Base-by-base conservation (phyloP, 2,329 filamentous ascomycete genomes). In the Leptographium radiaticola region DNA sequence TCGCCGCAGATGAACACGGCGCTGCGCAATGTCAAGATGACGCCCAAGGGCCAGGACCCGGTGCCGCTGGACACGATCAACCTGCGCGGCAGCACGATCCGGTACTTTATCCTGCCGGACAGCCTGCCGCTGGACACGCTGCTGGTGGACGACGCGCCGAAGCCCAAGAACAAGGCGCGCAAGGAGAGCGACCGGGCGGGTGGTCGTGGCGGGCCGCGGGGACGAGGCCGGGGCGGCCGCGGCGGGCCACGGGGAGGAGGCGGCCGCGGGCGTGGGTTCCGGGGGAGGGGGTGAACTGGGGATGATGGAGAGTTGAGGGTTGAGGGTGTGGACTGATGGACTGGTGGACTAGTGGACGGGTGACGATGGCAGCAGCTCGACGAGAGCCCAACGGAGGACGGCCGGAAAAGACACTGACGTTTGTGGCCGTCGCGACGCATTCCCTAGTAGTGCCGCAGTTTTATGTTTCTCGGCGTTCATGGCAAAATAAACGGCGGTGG, bases 1-100 rank as follows among this genome's bases (percentile, higher is more conserved):
- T 93, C 90, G 8, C 93, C 94, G 12, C 88, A 96, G 72, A 98
- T 98, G 93, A 98, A 98, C 77, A 95, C 90, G 55, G 86, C 90
- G 50, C 81, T 98, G 56, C 89, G 90, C 66, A 89, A 87, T 58
- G 91, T 97, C 66, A 97, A 96, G 74, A 95, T 96, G 89, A 97
- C 91, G 3, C 77, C 84, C 60, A 88, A 86, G 69, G 86, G 86
- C 65, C 89, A 93, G 66, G 88, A 95, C 58, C 84, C 90, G 52
- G 83, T 96, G 66, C 77, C 84, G 7, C 82, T 97, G 57, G 93
- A 98, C 68, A 89, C 89, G 31, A 95, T 98, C 80, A 96, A 94
- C 73, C 87, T 98, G 61, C 88, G 93, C 61, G 93, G 93, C 63
- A 94, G 87, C 58, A 96, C 90, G 20, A 94, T 98, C 68, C 84